Percentiles rank a stretch among this genome's conserved stretches.
phyloP scores from a whole-genome alignment of 2,329 filamentous ascomycete species.

The Dothistroma pini region DNA sequence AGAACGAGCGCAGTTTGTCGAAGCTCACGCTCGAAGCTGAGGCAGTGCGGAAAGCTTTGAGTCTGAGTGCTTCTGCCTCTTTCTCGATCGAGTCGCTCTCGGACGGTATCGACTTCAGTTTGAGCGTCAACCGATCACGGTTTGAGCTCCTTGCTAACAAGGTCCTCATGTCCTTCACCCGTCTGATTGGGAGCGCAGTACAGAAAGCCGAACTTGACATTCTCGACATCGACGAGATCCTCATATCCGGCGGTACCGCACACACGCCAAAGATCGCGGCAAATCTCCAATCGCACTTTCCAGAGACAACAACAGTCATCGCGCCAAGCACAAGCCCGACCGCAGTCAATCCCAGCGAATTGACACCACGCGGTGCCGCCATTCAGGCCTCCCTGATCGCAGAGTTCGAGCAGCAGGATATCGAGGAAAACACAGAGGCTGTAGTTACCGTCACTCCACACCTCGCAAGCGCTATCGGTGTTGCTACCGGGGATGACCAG shows the following conservation, averaged over 20 bases:
- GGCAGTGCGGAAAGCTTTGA: conserved; percentile 85
- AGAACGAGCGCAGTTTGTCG: conserved; percentile 75
- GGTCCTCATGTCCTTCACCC: conserved; percentile 82
- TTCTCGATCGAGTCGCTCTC: conserved; percentile 91
- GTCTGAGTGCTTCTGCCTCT: conserved; percentile 79
- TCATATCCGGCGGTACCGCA: conserved; percentile 85
- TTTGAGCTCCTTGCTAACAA: conserved; percentile 87
- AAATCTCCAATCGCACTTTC: conserved; percentile 76
- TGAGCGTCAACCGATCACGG: conserved; percentile 86
- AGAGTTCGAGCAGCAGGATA: conserved; percentile 90
- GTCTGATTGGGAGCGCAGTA: conserved; percentile 76
- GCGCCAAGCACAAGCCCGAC: conserved; percentile 74
- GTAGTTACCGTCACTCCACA: conserved; percentile 93
- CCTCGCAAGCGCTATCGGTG: conserved; percentile 81
- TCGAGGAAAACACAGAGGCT: conserved; percentile 93
- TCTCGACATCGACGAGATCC: conserved; percentile 90
- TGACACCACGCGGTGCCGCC: conserved; percentile 82
- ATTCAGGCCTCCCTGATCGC: conserved; percentile 93
- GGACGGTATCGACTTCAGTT: conserved; percentile 84
- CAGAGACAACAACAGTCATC: conserved; percentile 70
- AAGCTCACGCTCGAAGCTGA: conserved; percentile 93
- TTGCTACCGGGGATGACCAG: conserved; percentile 65
- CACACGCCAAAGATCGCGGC: conserved; percentile 91
- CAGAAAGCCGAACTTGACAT: conserved; percentile 91
- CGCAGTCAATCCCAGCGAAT: conserved; percentile 90